phyloP scores from a whole-genome alignment of 768 basidiomycete genomes.

The Omphalotus guepiniiformis region DNA sequence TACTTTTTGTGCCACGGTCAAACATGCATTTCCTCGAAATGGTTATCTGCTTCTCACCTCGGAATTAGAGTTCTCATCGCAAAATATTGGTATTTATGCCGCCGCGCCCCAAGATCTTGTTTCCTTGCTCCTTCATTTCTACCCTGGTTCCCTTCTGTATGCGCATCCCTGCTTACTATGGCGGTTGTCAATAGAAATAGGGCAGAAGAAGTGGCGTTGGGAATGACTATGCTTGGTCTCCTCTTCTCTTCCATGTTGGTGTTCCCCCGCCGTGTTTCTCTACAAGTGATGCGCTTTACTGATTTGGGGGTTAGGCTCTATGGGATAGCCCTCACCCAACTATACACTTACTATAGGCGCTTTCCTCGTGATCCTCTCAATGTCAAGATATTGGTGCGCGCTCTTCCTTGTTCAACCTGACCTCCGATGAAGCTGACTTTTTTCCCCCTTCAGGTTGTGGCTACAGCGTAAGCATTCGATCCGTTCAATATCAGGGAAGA shows the following conservation, averaged over 20 bases:
- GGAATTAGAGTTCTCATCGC: too few species aligned
- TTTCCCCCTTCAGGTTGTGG: constrained; percentile 13
- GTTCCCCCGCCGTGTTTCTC: neutral
- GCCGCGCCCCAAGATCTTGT: too few species aligned
- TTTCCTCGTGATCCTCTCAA: constrained; percentile 24
- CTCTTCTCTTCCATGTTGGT: constrained; percentile 28
- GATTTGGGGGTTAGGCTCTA: constrained; percentile 18
- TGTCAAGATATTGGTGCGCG: constrained; percentile 25
- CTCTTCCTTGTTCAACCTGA: neutral
- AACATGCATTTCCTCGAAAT: too few species aligned
- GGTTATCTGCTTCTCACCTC: too few species aligned
- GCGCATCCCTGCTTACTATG: too few species aligned
- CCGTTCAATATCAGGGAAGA: neutral
- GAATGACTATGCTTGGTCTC: constrained; percentile 30
- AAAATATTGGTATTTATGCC: too few species aligned
- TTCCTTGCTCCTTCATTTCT: too few species aligned
- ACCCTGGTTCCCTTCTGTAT: too few species aligned
- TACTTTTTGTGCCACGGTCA: too few species aligned
- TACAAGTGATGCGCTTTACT: neutral
- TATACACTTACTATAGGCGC: constrained; percentile 29
- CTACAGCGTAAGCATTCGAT: constrained; percentile 20
- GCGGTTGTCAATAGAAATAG: constrained; percentile 4
- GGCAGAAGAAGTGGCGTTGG: constrained; percentile 20
- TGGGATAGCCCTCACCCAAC: constrained; percentile 28
- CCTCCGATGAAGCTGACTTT: neutral